Evolutionary conservation across 805 yeast genomes (phyloP).

Genomic region (Saccharomycopsis malanga): DNA sequence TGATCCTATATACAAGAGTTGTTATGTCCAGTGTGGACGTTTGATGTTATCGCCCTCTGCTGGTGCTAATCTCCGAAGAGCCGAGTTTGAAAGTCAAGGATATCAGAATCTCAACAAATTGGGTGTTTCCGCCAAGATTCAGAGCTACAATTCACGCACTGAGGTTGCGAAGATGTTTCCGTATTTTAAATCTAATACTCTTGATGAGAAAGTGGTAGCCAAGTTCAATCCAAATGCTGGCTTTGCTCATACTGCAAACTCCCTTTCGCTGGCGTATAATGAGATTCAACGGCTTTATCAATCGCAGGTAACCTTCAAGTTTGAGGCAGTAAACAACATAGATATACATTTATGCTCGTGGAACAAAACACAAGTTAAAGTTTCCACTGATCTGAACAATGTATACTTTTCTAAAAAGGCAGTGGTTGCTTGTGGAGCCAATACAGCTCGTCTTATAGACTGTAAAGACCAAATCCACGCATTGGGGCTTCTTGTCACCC

Average conservation of each 20-base stretch:
- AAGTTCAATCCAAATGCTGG: conserved; percentile 38
- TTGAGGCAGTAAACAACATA: conserved; percentile 1
- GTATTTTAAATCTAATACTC: conserved; percentile 25
- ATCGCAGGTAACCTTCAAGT: background rate
- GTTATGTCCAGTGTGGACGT: conserved; percentile 38
- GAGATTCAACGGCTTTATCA: background rate
- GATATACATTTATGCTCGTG: background rate
- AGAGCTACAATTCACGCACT: conserved; percentile 28
- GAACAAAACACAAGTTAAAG: background rate
- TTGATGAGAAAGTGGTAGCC: conserved; percentile 26
- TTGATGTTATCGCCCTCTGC: conserved; percentile 30
- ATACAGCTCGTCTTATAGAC: conserved; percentile 27
- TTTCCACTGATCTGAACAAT: conserved; percentile 23
- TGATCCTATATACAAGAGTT: conserved; percentile 29
- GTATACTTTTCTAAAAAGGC: conserved; percentile 29
- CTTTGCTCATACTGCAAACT: conserved; percentile 35
- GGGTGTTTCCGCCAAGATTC: conserved; percentile 26
- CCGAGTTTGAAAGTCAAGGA: conserved; percentile 33
- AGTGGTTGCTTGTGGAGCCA: conserved; percentile 29
- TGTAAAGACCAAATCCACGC: conserved; percentile 30
- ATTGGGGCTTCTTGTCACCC: conserved; percentile 34
- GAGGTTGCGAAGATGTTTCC: conserved; percentile 28
- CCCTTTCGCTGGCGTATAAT: conserved; percentile 24
- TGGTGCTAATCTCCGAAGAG: conserved; percentile 30
- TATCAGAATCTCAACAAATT: conserved; percentile 29